Evolutionary conservation across 225 moss, liverwort and hornwort genomes (phyloP).

Genomic region (Marchantia polymorpha): DNA sequence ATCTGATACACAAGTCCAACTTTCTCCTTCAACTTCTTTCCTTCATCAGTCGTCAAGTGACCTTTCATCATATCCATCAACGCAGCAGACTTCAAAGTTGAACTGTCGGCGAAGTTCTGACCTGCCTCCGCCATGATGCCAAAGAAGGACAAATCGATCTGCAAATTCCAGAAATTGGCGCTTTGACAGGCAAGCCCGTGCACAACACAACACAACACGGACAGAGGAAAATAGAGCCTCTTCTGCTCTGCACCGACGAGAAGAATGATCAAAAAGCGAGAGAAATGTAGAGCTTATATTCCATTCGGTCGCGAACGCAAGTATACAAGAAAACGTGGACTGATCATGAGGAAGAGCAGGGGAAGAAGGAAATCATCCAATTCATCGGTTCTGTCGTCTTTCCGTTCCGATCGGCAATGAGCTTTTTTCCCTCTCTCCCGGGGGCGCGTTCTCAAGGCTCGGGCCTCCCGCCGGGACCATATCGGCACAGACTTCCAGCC

Average conservation of each 20-base stretch:
- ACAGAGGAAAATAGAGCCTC: not conserved
- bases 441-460: not conserved
- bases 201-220: not conserved
- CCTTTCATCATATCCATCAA: constrained; percentile 66
- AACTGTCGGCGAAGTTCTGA: constrained; percentile 47
- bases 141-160: not conserved
- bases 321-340: not conserved
- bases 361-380: not conserved
- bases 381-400: not conserved
- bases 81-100: constrained; percentile 73
- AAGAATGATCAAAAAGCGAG: not conserved
- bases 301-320: not conserved
- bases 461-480: not conserved
- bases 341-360: not conserved
- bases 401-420: not conserved
- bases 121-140: constrained; percentile 47
- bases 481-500: not conserved
- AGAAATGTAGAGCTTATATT: not conserved
- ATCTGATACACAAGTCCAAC: constrained; percentile 82
- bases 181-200: not conserved
- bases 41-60: constrained; percentile 72
- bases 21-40: constrained; percentile 73
- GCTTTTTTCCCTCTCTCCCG: not conserved
- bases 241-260: not conserved
- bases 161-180: not conserved